Base-by-base conservation (phyloP, 2,329 filamentous ascomycete species). In the Sarocladiaceae sp. region DNA sequence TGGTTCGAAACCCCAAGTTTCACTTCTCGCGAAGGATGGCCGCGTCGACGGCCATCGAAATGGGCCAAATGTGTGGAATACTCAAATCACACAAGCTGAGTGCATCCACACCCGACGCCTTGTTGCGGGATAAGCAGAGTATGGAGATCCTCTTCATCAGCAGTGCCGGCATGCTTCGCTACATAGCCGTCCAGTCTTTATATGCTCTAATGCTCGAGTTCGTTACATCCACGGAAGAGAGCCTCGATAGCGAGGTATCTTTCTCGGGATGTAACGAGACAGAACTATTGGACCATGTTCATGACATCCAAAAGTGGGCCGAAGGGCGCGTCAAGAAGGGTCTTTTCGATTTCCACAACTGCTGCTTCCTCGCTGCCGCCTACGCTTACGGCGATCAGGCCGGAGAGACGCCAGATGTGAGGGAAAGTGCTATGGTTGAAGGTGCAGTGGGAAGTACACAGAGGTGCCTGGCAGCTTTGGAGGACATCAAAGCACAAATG, bases 121-220 rank as follows among this genome's bases (percentile, higher is more conserved):
- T 26, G 10, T 24, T n/a, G n/a, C n/a, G n/a, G n/a, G n/a, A n/a
- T n/a, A n/a, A n/a, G n/a, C n/a, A n/a, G n/a, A n/a, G n/a, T 4
- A 5, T 43, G 7, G 20, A 31, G 10, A 6, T 13, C 6, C 31
- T 47, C 12, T 44, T 47, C 26, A 19, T n/a, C 13, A 47, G 39
- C 16, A 44, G 33, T 21, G 15, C 20, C 2, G 41, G 45, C 19
- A 11, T 47, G 0, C 24, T 39, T 6, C 40, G 45, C 10, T 6
- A 40, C 10, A 23, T 47, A 2, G 21, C 18, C 16, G 35, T 47
- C 4, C 45, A 44, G 20, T 31, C 45, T 11, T 19, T 44, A 11
- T 47, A 40, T 15, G 33, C 29, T 9, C 13, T 47, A 7, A n/a
- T 21, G 6, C 18, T 47, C 12, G 45, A 47, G 33, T n/a, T 20